Conservation (phyloP, 192 early-diverging fungal species). For the Coemansia sp. region DNA sequence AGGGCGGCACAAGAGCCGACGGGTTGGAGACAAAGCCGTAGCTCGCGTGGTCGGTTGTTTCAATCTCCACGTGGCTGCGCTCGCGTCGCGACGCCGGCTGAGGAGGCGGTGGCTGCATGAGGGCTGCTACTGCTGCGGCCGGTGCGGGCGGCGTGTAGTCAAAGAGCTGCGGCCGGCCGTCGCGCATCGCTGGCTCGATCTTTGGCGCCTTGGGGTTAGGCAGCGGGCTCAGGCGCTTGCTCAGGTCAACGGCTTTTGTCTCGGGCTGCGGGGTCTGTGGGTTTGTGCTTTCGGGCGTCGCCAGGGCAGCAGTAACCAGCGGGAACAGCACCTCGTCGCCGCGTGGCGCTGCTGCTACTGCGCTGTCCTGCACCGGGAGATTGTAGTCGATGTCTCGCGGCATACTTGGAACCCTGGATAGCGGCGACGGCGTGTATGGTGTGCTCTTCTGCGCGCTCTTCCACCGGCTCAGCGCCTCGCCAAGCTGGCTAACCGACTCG, state of each 20-base stretch:
- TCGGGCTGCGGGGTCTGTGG: conserved; percentile 21
- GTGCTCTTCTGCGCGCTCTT: conserved; percentile 11
- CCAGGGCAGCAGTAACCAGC: conserved; percentile 13
- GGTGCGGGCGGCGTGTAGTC: conserved; percentile 37
- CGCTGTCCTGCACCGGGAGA: conserved; percentile 13
- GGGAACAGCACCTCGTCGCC: conserved; percentile 41
- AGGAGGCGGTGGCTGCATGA: not conserved
- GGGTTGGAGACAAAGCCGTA: conserved; percentile 55
- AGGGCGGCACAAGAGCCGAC: conserved; percentile 26
- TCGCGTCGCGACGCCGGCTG: conserved; percentile 15
- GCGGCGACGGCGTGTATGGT: conserved; percentile 25
- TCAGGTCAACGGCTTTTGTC: conserved; percentile 20
- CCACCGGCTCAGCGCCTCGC: conserved; percentile 39
- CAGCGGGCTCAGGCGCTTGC: conserved; percentile 38
- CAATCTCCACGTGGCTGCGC: conserved; percentile 47
- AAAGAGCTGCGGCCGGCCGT: conserved; percentile 47
- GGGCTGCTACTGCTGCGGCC: not conserved
- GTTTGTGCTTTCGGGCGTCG: not conserved
- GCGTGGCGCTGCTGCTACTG: conserved; percentile 8
- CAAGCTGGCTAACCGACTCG: conserved; percentile 38
- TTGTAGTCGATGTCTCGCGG: conserved; percentile 9
- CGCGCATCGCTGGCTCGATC: conserved; percentile 24
- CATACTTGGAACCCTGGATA: conserved; percentile 16
- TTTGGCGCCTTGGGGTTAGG: conserved; percentile 53
- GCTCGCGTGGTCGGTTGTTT: conserved; percentile 42